Percentiles rank a stretch among this genome's conserved stretches.
These are phyloP conservation scores for Entomortierella beljakovae DNA, from an alignment of 192 early-diverging fungal genomes.

Conservation along the genomic window DNA sequence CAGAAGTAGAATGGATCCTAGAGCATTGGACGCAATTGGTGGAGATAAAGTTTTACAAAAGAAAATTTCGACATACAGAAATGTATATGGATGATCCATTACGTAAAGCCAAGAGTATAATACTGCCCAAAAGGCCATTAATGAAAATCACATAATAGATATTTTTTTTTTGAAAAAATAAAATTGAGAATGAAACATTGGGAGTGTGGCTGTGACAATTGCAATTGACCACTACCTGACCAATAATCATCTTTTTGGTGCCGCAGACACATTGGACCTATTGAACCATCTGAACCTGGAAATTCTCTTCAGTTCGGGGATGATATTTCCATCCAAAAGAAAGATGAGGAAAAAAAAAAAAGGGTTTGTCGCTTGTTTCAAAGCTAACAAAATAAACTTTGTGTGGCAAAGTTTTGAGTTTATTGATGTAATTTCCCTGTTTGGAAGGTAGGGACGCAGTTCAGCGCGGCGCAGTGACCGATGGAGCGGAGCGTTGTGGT, in stretches of 20 bases:
- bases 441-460: background rate
- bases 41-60: background rate
- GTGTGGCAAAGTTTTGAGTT: too few relatives aligned
- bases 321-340: too few relatives aligned
- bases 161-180: too few relatives aligned
- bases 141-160: background rate
- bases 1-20: background rate
- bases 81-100: background rate
- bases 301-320: too few relatives aligned
- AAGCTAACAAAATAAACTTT: background rate
- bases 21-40: slow-evolving; percentile 6
- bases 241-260: too few relatives aligned
- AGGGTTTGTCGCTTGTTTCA: too few relatives aligned
- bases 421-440: background rate
- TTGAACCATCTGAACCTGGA: too few relatives aligned
- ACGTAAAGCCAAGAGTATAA: background rate
- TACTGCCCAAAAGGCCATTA: background rate
- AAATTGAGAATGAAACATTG: background rate
- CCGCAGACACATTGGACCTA: too few relatives aligned
- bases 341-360: too few relatives aligned
- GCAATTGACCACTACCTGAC: too few relatives aligned
- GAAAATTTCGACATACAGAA: background rate
- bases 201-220: too few relatives aligned
- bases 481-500: background rate
- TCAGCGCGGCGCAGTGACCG: background rate